Percentiles rank a stretch among this genome's conserved stretches.
phyloP scores from a whole-genome alignment of 75 land plant genomes.

The Chamaecyparis obtusa region DNA sequence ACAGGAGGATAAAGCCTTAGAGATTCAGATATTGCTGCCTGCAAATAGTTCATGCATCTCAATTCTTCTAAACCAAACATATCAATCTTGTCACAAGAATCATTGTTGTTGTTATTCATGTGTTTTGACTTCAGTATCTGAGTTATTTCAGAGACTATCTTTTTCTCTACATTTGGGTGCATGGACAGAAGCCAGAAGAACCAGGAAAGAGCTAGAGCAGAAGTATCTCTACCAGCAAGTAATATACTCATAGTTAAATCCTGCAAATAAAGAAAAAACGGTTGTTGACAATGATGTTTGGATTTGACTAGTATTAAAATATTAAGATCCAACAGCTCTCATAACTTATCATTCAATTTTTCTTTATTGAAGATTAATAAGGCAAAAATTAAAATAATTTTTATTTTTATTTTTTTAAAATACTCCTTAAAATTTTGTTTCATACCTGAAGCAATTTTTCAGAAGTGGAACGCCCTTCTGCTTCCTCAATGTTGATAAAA shows the following conservation, averaged over 20 bases:
- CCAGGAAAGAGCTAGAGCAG: slow-evolving; percentile 31
- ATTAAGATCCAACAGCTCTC: no score
- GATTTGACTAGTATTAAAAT: no score
- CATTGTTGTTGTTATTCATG: background rate
- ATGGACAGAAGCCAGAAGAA: background rate
- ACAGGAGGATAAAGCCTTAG: slow-evolving; percentile 16
- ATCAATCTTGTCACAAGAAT: background rate
- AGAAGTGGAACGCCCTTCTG: slow-evolving; percentile 49
- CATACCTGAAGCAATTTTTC: slow-evolving; percentile 58
- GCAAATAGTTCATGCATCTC: slow-evolving; percentile 3
- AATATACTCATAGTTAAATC: slow-evolving; percentile 27
- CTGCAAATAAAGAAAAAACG: background rate
- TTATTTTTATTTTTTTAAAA: no score
- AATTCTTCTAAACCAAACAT: background rate
- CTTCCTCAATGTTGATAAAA: slow-evolving; percentile 52
- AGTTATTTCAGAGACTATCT: background rate
- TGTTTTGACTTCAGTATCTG: background rate
- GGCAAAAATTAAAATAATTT: no score
- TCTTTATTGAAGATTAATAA: no score
- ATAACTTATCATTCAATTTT: no score
- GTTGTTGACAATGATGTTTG: no score
- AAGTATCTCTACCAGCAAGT: slow-evolving; percentile 84
- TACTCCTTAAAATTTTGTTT: background rate
- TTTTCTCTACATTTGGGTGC: background rate
- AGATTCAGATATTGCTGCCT: slow-evolving; percentile 18